A percentile compares a stretch with the other conserved stretches of the same genome.
phyloP scores from a whole-genome alignment of 805 yeast species.

The Starmerella ratchasimensis region DNA sequence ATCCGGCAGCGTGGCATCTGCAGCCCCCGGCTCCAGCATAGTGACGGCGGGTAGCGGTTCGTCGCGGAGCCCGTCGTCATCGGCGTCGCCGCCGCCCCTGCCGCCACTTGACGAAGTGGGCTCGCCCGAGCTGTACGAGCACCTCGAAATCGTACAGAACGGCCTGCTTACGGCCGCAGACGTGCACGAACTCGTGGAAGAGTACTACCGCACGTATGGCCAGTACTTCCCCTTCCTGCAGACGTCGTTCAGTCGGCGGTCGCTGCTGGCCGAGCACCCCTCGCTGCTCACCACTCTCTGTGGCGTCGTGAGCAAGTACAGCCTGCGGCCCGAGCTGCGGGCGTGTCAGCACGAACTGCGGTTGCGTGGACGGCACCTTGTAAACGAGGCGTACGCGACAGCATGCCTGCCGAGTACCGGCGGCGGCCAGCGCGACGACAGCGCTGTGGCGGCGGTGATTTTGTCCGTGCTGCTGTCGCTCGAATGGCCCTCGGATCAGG shows the following conservation, averaged over 20 bases:
- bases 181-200: conserved; percentile 22
- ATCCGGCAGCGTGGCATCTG: no score
- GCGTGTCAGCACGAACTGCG: conserved; percentile 84
- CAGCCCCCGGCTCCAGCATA: no score
- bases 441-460: conserved; percentile 56
- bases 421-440: background rate
- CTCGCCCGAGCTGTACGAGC: no score
- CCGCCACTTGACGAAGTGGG: no score
- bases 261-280: conserved; percentile 54
- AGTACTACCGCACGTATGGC: conserved; percentile 63
- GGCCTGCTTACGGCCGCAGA: conserved; percentile 44
- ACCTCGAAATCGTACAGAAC: conserved; percentile 26
- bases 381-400: background rate
- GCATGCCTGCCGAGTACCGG: conserved; percentile 30
- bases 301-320: conserved; percentile 64
- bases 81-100: background rate
- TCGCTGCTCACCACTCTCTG: conserved; percentile 67
- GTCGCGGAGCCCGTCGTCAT: no score
- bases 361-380: background rate
- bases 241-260: conserved; percentile 49
- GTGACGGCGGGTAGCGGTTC: no score
- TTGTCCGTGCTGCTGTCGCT: conserved; percentile 72
- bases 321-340: conserved; percentile 64
- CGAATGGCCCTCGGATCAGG: conserved; percentile 49
- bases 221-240: conserved; percentile 88